Conservation (phyloP, 441 rosid species). For the Biscutella laevigata region DNA sequence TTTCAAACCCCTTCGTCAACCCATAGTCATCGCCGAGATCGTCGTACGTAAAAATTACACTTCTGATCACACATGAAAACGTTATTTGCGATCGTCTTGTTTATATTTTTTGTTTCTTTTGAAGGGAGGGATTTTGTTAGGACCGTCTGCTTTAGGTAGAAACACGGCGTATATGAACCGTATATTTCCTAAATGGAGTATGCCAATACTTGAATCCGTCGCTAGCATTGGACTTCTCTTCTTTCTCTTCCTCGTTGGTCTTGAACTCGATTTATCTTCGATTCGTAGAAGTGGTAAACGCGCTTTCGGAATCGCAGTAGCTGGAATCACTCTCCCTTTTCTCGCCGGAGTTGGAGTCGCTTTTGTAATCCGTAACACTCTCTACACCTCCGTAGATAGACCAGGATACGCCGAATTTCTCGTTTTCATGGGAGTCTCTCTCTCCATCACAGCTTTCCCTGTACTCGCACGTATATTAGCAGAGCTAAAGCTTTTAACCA, state of each 20-base stretch:
- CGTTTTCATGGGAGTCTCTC: slow-evolving; percentile 51
- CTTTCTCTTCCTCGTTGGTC: slow-evolving; percentile 67
- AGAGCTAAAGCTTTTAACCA: slow-evolving; percentile 52
- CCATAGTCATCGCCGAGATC: slow-evolving; percentile 67
- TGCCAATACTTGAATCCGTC: slow-evolving; percentile 52
- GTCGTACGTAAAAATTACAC: slow-evolving; percentile 33
- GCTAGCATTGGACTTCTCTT: slow-evolving; percentile 62
- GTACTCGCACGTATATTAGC: slow-evolving; percentile 57
- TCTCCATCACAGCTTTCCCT: slow-evolving; percentile 64
- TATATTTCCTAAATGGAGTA: slow-evolving; percentile 53
- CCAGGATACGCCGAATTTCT: slow-evolving; percentile 37
- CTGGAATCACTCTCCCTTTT: slow-evolving; percentile 55
- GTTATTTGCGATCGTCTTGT: too few species aligned
- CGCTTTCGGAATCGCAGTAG: slow-evolving; percentile 49
- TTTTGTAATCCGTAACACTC: slow-evolving; percentile 34
- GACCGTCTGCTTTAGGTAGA: slow-evolving; percentile 58
- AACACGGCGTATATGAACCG: slow-evolving; percentile 33
- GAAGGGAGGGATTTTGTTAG: slow-evolving; percentile 58
- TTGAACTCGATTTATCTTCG: slow-evolving; percentile 50
- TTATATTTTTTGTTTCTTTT: too few species aligned
- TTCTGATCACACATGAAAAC: too few species aligned
- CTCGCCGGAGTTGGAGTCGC: slow-evolving; percentile 49
- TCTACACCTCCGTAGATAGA: slow-evolving; percentile 34
- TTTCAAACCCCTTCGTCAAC: slow-evolving; percentile 67
- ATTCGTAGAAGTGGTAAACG: slow-evolving; percentile 47